Conservation (phyloP, 331 rosid species). For the Quercus phellos region DNA sequence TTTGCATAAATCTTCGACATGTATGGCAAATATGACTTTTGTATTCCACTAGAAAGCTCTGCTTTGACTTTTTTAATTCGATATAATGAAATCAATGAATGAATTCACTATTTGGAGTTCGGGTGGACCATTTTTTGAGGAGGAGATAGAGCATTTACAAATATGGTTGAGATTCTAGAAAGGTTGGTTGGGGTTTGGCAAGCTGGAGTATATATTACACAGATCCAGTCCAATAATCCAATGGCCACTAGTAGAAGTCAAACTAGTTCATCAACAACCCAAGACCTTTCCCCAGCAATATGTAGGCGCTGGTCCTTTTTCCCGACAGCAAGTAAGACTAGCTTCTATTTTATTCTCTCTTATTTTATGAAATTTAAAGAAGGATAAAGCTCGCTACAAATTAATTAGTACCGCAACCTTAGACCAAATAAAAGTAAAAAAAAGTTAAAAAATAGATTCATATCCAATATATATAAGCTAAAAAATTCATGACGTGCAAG, state of each 20-base stretch:
- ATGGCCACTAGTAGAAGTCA: not conserved
- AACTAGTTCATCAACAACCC: not conserved
- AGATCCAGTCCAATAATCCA: not conserved
- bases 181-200: constrained; percentile 2
- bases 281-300: not conserved
- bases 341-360: too few species aligned
- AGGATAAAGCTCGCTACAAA: too few species aligned
- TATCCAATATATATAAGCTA: not conserved
- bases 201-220: not conserved
- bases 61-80: not conserved
- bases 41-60: not conserved
- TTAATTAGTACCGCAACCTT: too few species aligned
- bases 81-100: not conserved
- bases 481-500: not conserved
- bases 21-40: too few species aligned
- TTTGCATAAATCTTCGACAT: too few species aligned
- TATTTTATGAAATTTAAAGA: too few species aligned
- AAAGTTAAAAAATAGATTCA: too few species aligned
- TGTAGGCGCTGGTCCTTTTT: not conserved
- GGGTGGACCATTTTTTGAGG: not conserved
- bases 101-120: not conserved
- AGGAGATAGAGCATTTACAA: not conserved
- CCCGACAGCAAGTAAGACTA: too few species aligned
- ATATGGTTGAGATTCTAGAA: not conserved
- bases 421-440: not conserved